A percentile compares a stretch with the other conserved stretches of the same genome.
These are phyloP conservation scores for Carex myosuroides DNA, from an alignment of 176 grass and related monocot genomes.

Conservation along the genomic window DNA sequence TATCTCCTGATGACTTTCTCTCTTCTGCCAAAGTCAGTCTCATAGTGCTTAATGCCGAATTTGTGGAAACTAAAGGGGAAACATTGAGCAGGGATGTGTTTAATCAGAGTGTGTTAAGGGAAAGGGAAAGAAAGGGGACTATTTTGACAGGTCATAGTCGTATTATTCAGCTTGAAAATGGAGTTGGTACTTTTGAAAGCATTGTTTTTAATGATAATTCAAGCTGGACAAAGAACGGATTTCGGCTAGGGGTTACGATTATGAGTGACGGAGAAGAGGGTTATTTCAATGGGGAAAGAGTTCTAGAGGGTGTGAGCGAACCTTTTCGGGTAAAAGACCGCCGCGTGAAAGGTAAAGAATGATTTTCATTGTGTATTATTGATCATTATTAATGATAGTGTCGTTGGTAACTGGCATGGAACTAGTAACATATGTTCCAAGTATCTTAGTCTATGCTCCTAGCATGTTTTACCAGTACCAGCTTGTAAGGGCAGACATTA, in stretches of 20 bases:
- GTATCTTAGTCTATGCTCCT: neutral
- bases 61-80: neutral
- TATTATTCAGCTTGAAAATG: neutral
- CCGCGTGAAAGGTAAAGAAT: neutral
- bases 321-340: neutral
- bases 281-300: neutral
- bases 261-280: neutral
- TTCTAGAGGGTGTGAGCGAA: neutral
- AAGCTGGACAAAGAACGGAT: constrained; percentile 6
- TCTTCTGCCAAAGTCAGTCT: neutral
- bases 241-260: neutral
- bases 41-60: neutral
- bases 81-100: neutral
- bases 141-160: neutral
- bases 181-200: neutral
- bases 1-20: neutral
- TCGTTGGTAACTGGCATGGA: neutral
- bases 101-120: neutral
- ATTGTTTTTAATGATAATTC: neutral
- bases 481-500: neutral
- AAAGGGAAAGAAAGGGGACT: neutral
- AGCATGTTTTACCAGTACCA: neutral
- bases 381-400: neutral
- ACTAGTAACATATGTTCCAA: neutral
- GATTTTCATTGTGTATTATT: neutral